Evolutionary conservation across 805 yeast species (phyloP).

Genomic region (Yamadazyma nakazawae): DNA sequence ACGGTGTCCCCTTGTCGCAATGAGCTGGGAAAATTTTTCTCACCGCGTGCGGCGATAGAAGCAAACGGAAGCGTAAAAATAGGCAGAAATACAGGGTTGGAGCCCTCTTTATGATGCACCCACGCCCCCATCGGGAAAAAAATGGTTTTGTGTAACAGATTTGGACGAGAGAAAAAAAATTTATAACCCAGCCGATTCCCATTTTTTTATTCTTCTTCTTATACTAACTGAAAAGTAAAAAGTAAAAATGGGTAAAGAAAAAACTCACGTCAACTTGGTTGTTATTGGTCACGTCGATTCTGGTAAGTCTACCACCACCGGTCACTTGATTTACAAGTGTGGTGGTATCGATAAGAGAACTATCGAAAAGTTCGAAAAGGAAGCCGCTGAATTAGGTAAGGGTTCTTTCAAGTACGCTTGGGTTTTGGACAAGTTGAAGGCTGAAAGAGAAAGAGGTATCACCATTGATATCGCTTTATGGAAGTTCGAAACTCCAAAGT

Average conservation of each 20-base stretch:
- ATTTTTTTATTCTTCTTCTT: constrained; percentile 4
- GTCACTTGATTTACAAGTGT: constrained; percentile 98
- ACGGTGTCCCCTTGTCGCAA: neutral
- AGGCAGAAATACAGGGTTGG: neutral
- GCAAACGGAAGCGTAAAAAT: neutral
- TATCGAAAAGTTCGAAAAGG: constrained; percentile 96
- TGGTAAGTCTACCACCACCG: constrained; percentile 89
- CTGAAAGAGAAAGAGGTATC: constrained; percentile 97
- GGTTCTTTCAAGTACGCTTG: constrained; percentile 98
- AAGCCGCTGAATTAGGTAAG: constrained; percentile 96
- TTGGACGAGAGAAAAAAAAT: constrained; percentile 1
- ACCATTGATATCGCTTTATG: constrained; percentile 91
- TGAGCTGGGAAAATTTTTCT: neutral
- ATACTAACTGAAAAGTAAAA: neutral
- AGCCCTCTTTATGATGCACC: neutral
- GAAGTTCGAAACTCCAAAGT: constrained; percentile 90
- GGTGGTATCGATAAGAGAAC: constrained; percentile 99
- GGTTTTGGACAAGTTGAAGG: constrained; percentile 94
- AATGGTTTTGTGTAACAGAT: constrained; percentile 3
- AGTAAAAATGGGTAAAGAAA: constrained; percentile 75
- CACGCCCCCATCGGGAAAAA: neutral
- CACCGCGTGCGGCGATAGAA: neutral
- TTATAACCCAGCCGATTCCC: constrained; percentile 4
- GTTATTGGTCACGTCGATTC: constrained; percentile 99
- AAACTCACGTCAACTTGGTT: constrained; percentile 98